Evolutionary conservation across 1,284 basidiomycete species (phyloP).

Genomic region (Phellinidium pouzarii): DNA sequence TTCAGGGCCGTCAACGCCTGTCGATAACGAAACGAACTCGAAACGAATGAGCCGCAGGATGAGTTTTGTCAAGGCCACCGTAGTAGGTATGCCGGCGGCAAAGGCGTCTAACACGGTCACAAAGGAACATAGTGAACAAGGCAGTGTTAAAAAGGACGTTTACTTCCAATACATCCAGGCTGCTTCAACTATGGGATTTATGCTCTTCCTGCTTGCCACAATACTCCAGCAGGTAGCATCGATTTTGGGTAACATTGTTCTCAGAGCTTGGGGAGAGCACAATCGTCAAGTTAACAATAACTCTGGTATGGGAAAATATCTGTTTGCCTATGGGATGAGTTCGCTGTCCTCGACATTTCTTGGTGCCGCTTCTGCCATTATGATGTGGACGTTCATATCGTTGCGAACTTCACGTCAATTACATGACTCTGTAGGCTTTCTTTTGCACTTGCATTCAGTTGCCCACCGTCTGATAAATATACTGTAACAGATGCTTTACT

Average conservation of each 20-base stretch:
- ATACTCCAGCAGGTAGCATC: constrained; percentile 47
- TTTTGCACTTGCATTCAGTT: constrained; percentile 20
- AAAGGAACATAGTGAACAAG: constrained; percentile 80
- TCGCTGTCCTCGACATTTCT: constrained; percentile 47
- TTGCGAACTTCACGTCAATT: constrained; percentile 68
- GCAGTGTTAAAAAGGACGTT: constrained; percentile 72
- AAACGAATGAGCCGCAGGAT: constrained; percentile 43
- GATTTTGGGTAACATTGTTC: constrained; percentile 59
- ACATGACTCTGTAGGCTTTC: constrained; percentile 68
- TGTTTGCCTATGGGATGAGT: constrained; percentile 57
- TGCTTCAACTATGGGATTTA: constrained; percentile 68
- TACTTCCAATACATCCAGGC: constrained; percentile 79
- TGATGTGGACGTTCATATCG: constrained; percentile 78
- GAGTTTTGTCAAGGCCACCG: constrained; percentile 47
- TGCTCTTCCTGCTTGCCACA: constrained; percentile 56
- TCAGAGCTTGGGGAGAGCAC: constrained; percentile 77
- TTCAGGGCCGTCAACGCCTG: constrained; percentile 12
- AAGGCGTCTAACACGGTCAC: constrained; percentile 42
- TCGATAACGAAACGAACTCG: constrained; percentile 24
- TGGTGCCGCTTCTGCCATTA: constrained; percentile 47
- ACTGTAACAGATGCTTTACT: constrained; percentile 56
- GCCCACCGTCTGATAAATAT: constrained; percentile 7
- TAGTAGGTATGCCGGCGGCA: constrained; percentile 33
- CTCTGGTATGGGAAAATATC: constrained; percentile 48
- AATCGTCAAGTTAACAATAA: constrained; percentile 61